Evolutionary conservation across 108 stramenopile genomes (phyloP).

Genomic region (Cyclotella distinguenda): DNA sequence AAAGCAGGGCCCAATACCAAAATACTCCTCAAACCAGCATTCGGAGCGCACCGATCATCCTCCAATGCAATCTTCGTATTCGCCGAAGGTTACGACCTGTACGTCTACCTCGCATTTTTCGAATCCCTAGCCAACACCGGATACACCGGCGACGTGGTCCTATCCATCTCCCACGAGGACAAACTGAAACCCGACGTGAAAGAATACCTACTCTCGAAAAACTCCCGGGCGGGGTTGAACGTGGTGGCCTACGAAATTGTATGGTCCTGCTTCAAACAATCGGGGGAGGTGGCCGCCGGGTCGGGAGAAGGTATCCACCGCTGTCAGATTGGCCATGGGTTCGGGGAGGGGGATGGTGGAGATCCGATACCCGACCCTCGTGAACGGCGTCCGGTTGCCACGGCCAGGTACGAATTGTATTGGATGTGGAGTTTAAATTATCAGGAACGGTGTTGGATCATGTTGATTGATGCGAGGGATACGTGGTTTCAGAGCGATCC

Average conservation of each 20-base stretch:
- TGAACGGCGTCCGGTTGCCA: slow-evolving; percentile 74
- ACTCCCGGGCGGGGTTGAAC: slow-evolving; percentile 41
- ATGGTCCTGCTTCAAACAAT: slow-evolving; percentile 58
- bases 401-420: slow-evolving; percentile 83
- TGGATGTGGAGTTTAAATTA: slow-evolving; percentile 85
- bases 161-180: slow-evolving; percentile 55
- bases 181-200: slow-evolving; percentile 53
- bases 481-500: slow-evolving; percentile 77
- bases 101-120: slow-evolving; percentile 69
- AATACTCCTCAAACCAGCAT: slow-evolving; percentile 38
- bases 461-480: slow-evolving; percentile 84
- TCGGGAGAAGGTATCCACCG: slow-evolving; percentile 19
- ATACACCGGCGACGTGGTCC: slow-evolving; percentile 73
- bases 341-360: slow-evolving; percentile 43
- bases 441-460: slow-evolving; percentile 64
- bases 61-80: slow-evolving; percentile 43
- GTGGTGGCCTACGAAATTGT: slow-evolving; percentile 64
- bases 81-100: slow-evolving; percentile 68
- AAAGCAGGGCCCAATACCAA: slow-evolving; percentile 17
- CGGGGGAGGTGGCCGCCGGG: slow-evolving; percentile 34
- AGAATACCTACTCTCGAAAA: slow-evolving; percentile 61
- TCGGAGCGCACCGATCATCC: slow-evolving; percentile 27
- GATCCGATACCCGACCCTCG: slow-evolving; percentile 60
- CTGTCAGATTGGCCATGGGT: slow-evolving; percentile 48
- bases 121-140: slow-evolving; percentile 65